Conservation (phyloP, 768 basidiomycete species). For the Phaeotremella skinneri region DNA sequence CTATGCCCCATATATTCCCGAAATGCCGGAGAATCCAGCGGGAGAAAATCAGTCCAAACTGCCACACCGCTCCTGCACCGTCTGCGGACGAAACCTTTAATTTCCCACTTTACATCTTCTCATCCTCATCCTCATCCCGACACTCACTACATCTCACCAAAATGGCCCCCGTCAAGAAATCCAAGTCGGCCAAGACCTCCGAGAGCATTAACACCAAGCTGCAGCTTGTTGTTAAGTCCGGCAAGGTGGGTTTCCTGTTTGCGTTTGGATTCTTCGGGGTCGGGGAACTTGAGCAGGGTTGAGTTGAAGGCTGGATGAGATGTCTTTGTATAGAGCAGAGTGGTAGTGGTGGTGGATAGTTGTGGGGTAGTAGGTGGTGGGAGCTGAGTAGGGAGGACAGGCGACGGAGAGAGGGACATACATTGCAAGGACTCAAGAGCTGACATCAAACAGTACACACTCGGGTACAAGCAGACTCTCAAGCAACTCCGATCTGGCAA, state of each 20-base stretch:
- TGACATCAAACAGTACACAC: conserved; percentile 59
- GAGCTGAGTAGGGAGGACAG: neutral
- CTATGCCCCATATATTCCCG: neutral
- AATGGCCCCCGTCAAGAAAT: conserved; percentile 96
- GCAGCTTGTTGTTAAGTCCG: conserved; percentile 93
- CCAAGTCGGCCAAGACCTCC: conserved; percentile 86
- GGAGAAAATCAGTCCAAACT: neutral
- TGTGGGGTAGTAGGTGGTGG: neutral
- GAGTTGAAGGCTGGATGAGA: neutral
- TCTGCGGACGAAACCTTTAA: neutral
- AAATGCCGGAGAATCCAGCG: neutral
- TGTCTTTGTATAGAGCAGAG: neutral
- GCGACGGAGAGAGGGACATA: neutral
- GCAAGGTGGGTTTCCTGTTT: conserved; percentile 58
- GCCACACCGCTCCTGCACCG: conserved; percentile 5
- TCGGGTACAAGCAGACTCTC: conserved; percentile 97
- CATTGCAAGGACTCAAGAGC: neutral
- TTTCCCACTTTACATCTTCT: neutral
- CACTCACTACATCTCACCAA: conserved; percentile 15
- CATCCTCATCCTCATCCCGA: neutral
- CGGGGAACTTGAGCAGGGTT: neutral
- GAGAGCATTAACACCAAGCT: conserved; percentile 91
- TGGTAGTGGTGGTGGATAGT: neutral
- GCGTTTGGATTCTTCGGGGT: neutral
- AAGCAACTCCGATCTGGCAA: conserved; percentile 98